These are phyloP conservation scores for Tylopilus intermedius DNA, from an alignment of 768 basidiomycete genomes.

Conservation along the genomic window DNA sequence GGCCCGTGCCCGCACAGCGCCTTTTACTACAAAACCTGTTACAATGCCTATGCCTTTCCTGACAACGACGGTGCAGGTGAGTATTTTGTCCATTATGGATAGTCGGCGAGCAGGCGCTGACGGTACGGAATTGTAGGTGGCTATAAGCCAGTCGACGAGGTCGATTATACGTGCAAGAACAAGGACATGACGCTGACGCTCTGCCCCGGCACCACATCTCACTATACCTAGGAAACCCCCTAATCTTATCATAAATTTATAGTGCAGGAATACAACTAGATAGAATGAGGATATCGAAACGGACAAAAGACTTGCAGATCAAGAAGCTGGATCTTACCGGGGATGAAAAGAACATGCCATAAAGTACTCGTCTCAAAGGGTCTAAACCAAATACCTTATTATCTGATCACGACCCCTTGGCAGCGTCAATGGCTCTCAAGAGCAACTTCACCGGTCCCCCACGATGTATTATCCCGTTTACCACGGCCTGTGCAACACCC, in stretches of 20 bases:
- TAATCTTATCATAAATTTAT: not conserved
- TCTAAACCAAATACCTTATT: no score
- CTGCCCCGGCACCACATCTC: slow-evolving; percentile 16
- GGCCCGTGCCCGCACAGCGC: not conserved
- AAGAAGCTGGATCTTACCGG: no score
- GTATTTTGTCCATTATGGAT: slow-evolving; percentile 2
- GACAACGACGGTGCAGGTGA: slow-evolving; percentile 19
- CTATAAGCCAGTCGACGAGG: slow-evolving; percentile 16
- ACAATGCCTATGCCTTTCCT: slow-evolving; percentile 15
- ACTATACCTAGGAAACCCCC: not conserved
- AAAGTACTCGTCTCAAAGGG: not conserved
- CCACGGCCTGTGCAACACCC: slow-evolving; percentile 1
- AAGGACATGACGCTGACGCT: slow-evolving; percentile 17
- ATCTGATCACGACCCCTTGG: slow-evolving; percentile 7
- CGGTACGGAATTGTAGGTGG: not conserved
- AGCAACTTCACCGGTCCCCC: slow-evolving; percentile 23
- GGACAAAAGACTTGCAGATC: not conserved
- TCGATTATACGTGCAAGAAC: slow-evolving; percentile 22
- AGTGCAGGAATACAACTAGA: not conserved
- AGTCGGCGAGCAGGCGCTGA: not conserved
- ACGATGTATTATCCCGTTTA: slow-evolving; percentile 19
- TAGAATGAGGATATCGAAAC: not conserved
- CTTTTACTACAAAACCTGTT: slow-evolving; percentile 3
- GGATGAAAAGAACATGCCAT: no score
- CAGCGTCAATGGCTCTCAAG: slow-evolving; percentile 14